A percentile compares a stretch with the other conserved stretches of the same genome.
These are phyloP conservation scores for Russula sp. DNA, from an alignment of 768 basidiomycete genomes.

Conservation along the genomic window DNA sequence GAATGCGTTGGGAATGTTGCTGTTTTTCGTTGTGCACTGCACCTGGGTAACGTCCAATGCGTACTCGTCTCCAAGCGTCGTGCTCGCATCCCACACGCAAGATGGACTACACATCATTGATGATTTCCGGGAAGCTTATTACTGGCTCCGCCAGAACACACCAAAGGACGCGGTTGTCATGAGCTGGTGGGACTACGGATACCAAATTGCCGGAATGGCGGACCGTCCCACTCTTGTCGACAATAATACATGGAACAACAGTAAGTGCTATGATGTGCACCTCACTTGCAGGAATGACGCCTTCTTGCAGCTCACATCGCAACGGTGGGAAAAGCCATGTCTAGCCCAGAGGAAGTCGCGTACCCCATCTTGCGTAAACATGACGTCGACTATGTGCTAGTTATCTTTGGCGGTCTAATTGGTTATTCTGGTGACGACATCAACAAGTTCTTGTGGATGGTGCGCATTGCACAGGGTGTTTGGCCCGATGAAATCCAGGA, in stretches of 20 bases:
- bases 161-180: slow-evolving; percentile 87
- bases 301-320: slow-evolving; percentile 77
- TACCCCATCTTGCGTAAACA: slow-evolving; percentile 97
- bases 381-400: slow-evolving; percentile 93
- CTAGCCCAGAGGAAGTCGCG: slow-evolving; percentile 85
- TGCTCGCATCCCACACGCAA: slow-evolving; percentile 66
- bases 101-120: slow-evolving; percentile 97
- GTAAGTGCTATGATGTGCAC: slow-evolving; percentile 40
- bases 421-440: slow-evolving; percentile 99
- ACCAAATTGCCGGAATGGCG: slow-evolving; percentile 99
- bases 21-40: slow-evolving; percentile 92
- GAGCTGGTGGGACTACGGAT: slow-evolving; percentile 99
- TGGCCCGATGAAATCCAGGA: slow-evolving; percentile 99
- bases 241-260: slow-evolving; percentile 99
- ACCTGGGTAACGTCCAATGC: slow-evolving; percentile 94
- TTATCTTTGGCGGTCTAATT: slow-evolving; percentile 94
- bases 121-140: slow-evolving; percentile 98
- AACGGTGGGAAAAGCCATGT: slow-evolving; percentile 98
- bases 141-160: slow-evolving; percentile 97
- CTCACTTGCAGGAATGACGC: not conserved
- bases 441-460: slow-evolving; percentile 99
- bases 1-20: slow-evolving; percentile 69
- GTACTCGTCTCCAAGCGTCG: slow-evolving; percentile 97
- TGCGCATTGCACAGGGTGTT: slow-evolving; percentile 87
- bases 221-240: slow-evolving; percentile 94